Conservation (phyloP, 345 rosid genomes). For the Geranium rotundifolium region DNA sequence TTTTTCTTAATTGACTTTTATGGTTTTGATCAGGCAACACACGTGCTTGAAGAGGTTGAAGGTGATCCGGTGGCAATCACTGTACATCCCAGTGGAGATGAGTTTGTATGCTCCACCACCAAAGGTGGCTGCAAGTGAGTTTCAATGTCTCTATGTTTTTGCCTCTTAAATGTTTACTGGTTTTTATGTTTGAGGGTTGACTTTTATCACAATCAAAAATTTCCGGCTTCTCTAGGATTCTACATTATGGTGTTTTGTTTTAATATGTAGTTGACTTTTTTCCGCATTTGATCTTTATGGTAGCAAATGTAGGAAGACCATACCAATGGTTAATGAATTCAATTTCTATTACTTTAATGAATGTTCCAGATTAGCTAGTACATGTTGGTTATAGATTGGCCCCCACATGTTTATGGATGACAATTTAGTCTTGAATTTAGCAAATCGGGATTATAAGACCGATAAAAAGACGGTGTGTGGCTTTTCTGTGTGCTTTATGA, state of each 20-base stretch:
- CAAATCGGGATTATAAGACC: neutral
- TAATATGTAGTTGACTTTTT: neutral
- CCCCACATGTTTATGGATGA: neutral
- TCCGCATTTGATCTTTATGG: neutral
- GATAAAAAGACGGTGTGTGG: neutral
- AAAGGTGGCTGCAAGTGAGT: slow-evolving; percentile 82
- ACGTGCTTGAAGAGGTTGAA: slow-evolving; percentile 55
- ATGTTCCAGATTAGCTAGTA: neutral
- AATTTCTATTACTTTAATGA: neutral
- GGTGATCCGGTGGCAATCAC: slow-evolving; percentile 59
- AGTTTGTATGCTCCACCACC: slow-evolving; percentile 67
- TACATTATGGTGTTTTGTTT: no score
- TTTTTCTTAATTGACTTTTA: neutral
- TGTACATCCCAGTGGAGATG: slow-evolving; percentile 83
- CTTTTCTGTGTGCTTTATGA: neutral
- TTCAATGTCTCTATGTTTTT: neutral
- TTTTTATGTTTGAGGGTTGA: neutral
- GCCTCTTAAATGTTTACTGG: no score
- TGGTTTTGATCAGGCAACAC: slow-evolving; percentile 30
- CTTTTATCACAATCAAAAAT: neutral
- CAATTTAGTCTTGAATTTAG: neutral
- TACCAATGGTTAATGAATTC: no score
- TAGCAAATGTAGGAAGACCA: no score
- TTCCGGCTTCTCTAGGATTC: neutral
- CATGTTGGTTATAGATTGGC: neutral